Evolutionary conservation across 768 basidiomycete species (phyloP).

Genomic region (Dioszegia crocea): DNA sequence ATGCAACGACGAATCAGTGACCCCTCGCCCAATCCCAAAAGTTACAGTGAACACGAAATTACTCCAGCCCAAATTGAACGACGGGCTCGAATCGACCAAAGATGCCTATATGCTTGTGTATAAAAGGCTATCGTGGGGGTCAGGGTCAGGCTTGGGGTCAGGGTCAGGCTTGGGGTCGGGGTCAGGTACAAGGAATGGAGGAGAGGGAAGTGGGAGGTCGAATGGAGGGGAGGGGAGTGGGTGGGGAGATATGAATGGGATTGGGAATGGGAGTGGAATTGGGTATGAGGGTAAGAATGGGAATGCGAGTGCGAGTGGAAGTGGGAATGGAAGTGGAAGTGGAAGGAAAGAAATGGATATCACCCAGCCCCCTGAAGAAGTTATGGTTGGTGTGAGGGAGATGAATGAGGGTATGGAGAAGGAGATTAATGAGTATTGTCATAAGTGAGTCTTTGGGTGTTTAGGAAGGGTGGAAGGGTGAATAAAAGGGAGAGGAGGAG

Average conservation of each 20-base stretch:
- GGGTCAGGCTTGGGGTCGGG: no score
- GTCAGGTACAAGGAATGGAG: no score
- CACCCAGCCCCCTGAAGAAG: slow-evolving; percentile 4
- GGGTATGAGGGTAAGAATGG: no score
- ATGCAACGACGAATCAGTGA: slow-evolving; percentile 86
- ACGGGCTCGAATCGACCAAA: slow-evolving; percentile 54
- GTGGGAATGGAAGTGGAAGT: no score
- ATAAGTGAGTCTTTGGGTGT: slow-evolving; percentile 15
- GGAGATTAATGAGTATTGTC: slow-evolving; percentile 11
- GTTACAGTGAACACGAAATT: slow-evolving; percentile 13
- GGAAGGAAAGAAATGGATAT: no score
- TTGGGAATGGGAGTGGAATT: neutral
- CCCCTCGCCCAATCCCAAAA: slow-evolving; percentile 54
- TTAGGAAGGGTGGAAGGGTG: neutral
- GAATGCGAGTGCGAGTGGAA: neutral
- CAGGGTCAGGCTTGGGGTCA: no score
- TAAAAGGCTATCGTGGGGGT: slow-evolving; percentile 51
- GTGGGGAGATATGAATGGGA: neutral
- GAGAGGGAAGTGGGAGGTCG: neutral
- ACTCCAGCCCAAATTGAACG: neutral
- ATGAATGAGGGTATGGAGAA: slow-evolving; percentile 8
- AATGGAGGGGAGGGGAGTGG: neutral
- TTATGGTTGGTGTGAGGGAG: slow-evolving; percentile 10
- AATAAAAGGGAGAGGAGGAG: neutral
- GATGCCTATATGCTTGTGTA: slow-evolving; percentile 97